A percentile compares a stretch with the other conserved stretches of the same genome.
These are phyloP conservation scores for Mycena citricolor DNA, from an alignment of 1,284 basidiomycete species.

Conservation along the genomic window DNA sequence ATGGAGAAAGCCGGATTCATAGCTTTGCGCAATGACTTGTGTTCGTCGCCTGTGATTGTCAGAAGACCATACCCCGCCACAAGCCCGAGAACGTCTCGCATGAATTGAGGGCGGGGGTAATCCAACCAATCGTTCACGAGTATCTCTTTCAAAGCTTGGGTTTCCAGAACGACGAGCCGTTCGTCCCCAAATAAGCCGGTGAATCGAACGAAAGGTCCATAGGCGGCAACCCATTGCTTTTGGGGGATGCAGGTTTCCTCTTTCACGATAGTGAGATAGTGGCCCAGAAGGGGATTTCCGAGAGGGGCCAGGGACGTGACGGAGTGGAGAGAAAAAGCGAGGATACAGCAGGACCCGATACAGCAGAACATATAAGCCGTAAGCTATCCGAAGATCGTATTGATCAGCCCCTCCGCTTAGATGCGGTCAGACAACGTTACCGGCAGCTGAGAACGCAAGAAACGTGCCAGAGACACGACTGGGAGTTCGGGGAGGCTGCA, in stretches of 20 bases:
- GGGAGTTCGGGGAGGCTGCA: too few relatives aligned
- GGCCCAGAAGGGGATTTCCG: conserved; percentile 37
- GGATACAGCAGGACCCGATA: conserved; percentile 39
- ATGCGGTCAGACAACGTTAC: too few relatives aligned
- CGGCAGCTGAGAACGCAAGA: too few relatives aligned
- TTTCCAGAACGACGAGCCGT: conserved; percentile 42
- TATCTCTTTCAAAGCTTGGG: conserved; percentile 44
- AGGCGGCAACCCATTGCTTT: conserved; percentile 44
- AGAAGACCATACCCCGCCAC: conserved; percentile 47
- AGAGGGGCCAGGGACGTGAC: conserved; percentile 44
- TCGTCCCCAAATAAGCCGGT: conserved; percentile 47
- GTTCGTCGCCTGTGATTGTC: conserved; percentile 47
- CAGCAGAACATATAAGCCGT: conserved; percentile 23
- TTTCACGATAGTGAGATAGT: conserved; percentile 37
- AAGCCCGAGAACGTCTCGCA: conserved; percentile 42
- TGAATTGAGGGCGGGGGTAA: conserved; percentile 44
- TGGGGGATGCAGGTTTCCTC: conserved; percentile 46
- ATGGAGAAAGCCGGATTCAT: conserved; percentile 54
- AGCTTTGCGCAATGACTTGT: conserved; percentile 46
- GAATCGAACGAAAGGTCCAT: conserved; percentile 43
- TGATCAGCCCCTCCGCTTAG: too few relatives aligned
- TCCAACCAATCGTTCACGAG: conserved; percentile 45
- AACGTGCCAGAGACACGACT: too few relatives aligned
- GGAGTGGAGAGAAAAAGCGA: conserved; percentile 41
- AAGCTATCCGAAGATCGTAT: too few relatives aligned